phyloP scores from a whole-genome alignment of 768 basidiomycete genomes.

The Boletus reticuloceps region DNA sequence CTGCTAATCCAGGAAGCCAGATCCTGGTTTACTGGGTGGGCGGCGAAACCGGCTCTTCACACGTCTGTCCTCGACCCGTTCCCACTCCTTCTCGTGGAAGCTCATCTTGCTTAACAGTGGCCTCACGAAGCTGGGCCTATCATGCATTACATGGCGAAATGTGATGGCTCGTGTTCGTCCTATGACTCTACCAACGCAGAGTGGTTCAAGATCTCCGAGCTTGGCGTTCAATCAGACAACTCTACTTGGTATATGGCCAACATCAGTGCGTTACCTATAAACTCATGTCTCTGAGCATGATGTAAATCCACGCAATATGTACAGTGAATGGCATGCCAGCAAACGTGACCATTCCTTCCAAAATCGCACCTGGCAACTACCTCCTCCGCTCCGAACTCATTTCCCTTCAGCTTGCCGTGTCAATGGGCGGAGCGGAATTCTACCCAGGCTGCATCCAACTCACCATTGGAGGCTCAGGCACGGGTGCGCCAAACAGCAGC shows the following conservation, averaged over 20 bases:
- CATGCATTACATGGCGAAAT: slow-evolving; percentile 71
- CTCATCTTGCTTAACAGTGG: slow-evolving; percentile 34
- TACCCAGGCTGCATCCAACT: slow-evolving; percentile 32
- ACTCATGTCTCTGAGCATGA: not conserved
- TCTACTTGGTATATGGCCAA: slow-evolving; percentile 48
- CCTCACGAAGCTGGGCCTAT: slow-evolving; percentile 63
- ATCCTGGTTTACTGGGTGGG: slow-evolving; percentile 55
- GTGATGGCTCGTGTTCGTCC: slow-evolving; percentile 52
- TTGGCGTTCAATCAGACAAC: slow-evolving; percentile 37
- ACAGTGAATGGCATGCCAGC: slow-evolving; percentile 39
- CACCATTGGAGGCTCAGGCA: slow-evolving; percentile 26
- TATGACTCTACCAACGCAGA: slow-evolving; percentile 57
- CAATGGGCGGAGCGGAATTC: slow-evolving; percentile 51
- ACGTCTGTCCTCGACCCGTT: slow-evolving; percentile 24
- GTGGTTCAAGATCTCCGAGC: slow-evolving; percentile 73
- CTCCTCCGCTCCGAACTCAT: slow-evolving; percentile 78
- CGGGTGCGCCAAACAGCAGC: slow-evolving; percentile 14
- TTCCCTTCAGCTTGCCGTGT: slow-evolving; percentile 63
- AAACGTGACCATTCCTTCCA: slow-evolving; percentile 44
- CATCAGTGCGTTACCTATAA: slow-evolving; percentile 41
- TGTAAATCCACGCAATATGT: not conserved
- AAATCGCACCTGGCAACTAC: slow-evolving; percentile 65
- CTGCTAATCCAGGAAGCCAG: slow-evolving; percentile 56
- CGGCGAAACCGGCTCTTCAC: slow-evolving; percentile 35
- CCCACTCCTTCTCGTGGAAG: not conserved